Evolutionary conservation across 192 early-diverging fungal species (phyloP).

Genomic region (Obelidium mucronatum): DNA sequence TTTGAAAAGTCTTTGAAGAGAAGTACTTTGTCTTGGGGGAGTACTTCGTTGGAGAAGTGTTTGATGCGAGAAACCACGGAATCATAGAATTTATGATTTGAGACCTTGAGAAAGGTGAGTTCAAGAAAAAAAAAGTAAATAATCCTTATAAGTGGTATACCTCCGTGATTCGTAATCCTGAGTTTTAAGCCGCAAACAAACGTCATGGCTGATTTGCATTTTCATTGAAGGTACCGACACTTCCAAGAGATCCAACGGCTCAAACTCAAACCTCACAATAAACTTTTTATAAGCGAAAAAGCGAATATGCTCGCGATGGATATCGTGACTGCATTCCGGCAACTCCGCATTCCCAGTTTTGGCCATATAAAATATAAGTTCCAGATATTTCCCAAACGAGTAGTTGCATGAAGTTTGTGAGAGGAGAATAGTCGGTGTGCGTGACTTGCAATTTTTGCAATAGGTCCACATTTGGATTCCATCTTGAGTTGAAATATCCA

Average conservation of each 20-base stretch:
- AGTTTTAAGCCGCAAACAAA: conserved; percentile 71
- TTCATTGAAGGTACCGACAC: conserved; percentile 75
- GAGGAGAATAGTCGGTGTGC: conserved; percentile 79
- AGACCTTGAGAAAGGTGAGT: conserved; percentile 6
- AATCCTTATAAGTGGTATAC: neutral
- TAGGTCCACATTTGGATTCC: conserved; percentile 86
- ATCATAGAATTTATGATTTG: conserved; percentile 85
- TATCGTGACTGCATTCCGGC: conserved; percentile 75
- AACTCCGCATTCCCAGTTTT: conserved; percentile 39
- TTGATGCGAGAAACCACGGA: conserved; percentile 84
- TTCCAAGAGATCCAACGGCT: conserved; percentile 75
- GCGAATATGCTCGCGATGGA: conserved; percentile 83
- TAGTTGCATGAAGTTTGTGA: conserved; percentile 90
- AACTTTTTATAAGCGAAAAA: conserved; percentile 83
- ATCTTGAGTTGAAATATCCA: conserved; percentile 12
- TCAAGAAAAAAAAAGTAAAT: neutral
- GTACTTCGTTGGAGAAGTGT: conserved; percentile 79
- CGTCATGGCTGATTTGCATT: conserved; percentile 57
- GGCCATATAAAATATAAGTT: conserved; percentile 86
- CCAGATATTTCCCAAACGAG: conserved; percentile 98
- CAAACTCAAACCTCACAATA: conserved; percentile 80
- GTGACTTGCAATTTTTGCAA: conserved; percentile 76
- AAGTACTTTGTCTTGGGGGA: conserved; percentile 73
- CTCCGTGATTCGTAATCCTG: conserved; percentile 73
- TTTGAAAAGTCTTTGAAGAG: conserved; percentile 74